phyloP scores from a whole-genome alignment of 495 filamentous ascomycete genomes.

The Immersiella caudata region DNA sequence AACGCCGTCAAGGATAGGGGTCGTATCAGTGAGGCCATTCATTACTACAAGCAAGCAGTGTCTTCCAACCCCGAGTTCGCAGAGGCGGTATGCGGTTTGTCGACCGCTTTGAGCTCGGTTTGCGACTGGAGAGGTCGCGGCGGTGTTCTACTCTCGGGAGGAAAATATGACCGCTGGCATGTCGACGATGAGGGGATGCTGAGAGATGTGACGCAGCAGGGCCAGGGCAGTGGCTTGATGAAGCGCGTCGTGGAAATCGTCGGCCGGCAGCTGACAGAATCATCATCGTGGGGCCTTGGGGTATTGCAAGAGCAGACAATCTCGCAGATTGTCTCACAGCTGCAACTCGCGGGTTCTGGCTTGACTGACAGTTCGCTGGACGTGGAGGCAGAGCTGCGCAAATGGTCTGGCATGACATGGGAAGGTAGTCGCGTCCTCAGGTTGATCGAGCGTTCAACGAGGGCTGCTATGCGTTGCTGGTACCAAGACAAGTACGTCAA shows the following conservation, averaged over 20 bases:
- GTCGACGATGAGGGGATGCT: constrained; percentile 87
- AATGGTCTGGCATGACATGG: constrained; percentile 78
- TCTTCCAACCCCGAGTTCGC: constrained; percentile 92
- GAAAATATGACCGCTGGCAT: constrained; percentile 88
- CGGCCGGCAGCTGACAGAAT: constrained; percentile 84
- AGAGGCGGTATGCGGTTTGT: constrained; percentile 94
- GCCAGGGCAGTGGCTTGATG: constrained; percentile 78
- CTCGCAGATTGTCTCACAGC: constrained; percentile 49
- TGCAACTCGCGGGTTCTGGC: constrained; percentile 39
- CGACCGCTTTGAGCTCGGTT: constrained; percentile 94
- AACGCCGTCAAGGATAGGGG: constrained; percentile 99
- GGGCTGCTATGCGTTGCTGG: constrained; percentile 78
- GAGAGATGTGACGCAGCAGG: constrained; percentile 65
- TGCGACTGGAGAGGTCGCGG: constrained; percentile 94
- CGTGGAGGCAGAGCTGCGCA: constrained; percentile 51
- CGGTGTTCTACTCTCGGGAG: constrained; percentile 71
- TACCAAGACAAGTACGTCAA: constrained; percentile 82
- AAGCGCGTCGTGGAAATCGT: constrained; percentile 95
- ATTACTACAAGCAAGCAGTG: constrained; percentile 89
- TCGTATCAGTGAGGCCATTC: constrained; percentile 85
- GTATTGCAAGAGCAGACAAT: constrained; percentile 59
- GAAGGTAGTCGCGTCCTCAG: constrained; percentile 88
- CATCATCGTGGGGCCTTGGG: constrained; percentile 83
- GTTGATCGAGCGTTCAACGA: constrained; percentile 81
- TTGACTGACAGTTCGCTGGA: constrained; percentile 35